Percentiles rank a stretch among this genome's conserved stretches.
Conservation (phyloP, 2,329 filamentous ascomycete species). For the Diplodia seriata region DNA sequence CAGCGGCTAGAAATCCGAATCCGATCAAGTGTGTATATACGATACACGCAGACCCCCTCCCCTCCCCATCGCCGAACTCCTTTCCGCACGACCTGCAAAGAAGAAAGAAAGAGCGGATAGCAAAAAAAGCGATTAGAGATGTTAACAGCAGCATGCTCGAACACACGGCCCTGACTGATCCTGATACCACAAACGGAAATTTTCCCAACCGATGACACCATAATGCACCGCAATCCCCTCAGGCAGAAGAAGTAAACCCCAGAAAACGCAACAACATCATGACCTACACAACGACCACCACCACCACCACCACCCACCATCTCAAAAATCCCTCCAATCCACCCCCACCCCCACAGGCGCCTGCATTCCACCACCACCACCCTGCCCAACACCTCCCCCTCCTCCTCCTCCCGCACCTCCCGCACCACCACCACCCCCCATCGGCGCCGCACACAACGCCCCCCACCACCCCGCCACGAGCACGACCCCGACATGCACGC, state of each 20-base stretch:
- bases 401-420: neutral
- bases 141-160: neutral
- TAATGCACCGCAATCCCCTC: neutral
- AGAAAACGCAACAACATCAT: neutral
- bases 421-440: conserved; percentile 6
- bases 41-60: neutral
- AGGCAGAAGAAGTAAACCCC: neutral
- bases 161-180: no score
- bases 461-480: conserved; percentile 44
- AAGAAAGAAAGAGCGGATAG: no score
- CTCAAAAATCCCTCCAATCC: neutral
- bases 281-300: neutral
- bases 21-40: no score
- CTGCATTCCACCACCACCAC: neutral
- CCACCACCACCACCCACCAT: neutral
- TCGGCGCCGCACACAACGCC: conserved; percentile 42
- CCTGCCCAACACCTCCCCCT: neutral
- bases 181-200: neutral
- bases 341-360: neutral
- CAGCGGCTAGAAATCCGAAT: no score
- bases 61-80: no score
- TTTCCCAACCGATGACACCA: neutral
- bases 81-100: no score
- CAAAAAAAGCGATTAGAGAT: no score
- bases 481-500: conserved; percentile 57